Percentiles rank a stretch among this genome's conserved stretches.
These are phyloP conservation scores for Teratosphaeria gauchensis DNA, from an alignment of 2,329 filamentous ascomycete genomes.

Conservation along the genomic window DNA sequence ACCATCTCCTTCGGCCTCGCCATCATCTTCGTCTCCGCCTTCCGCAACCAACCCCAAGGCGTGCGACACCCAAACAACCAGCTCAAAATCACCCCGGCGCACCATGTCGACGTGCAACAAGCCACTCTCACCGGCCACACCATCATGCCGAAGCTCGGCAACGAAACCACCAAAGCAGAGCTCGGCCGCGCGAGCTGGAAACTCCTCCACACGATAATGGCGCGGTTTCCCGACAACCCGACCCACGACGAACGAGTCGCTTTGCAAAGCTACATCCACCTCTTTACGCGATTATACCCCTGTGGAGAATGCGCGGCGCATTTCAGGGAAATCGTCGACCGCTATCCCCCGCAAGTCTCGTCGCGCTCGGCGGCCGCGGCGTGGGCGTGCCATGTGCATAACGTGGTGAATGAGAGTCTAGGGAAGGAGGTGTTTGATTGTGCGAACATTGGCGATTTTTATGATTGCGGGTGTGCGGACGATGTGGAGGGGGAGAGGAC, in stretches of 20 bases:
- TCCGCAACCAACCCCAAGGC: slow-evolving; percentile 27
- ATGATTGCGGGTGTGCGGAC: slow-evolving; percentile 56
- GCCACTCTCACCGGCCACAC: slow-evolving; percentile 47
- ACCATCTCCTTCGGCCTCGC: slow-evolving; percentile 48
- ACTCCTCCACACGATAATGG: slow-evolving; percentile 57
- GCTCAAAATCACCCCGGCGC: slow-evolving; percentile 2
- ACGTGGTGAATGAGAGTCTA: slow-evolving; percentile 54
- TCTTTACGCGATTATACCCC: slow-evolving; percentile 56
- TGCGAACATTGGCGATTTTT: slow-evolving; percentile 55
- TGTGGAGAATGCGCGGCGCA: slow-evolving; percentile 59
- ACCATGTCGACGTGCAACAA: slow-evolving; percentile 15
- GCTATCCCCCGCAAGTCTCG: slow-evolving; percentile 55
- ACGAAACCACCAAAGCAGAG: slow-evolving; percentile 67
- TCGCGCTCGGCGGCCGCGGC: slow-evolving; percentile 52
- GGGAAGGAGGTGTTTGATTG: slow-evolving; percentile 54
- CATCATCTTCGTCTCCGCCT: slow-evolving; percentile 49
- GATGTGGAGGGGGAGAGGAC: slow-evolving; percentile 31
- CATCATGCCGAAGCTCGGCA: slow-evolving; percentile 73
- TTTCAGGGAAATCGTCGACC: slow-evolving; percentile 50
- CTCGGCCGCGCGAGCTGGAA: slow-evolving; percentile 58
- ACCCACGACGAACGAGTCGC: slow-evolving; percentile 51
- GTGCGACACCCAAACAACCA: background rate
- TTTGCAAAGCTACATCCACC: slow-evolving; percentile 50
- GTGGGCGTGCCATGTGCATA: slow-evolving; percentile 59
- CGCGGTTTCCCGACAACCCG: slow-evolving; percentile 54